Conservation (phyloP, 768 basidiomycete species). For the Leccinum arenicola region DNA sequence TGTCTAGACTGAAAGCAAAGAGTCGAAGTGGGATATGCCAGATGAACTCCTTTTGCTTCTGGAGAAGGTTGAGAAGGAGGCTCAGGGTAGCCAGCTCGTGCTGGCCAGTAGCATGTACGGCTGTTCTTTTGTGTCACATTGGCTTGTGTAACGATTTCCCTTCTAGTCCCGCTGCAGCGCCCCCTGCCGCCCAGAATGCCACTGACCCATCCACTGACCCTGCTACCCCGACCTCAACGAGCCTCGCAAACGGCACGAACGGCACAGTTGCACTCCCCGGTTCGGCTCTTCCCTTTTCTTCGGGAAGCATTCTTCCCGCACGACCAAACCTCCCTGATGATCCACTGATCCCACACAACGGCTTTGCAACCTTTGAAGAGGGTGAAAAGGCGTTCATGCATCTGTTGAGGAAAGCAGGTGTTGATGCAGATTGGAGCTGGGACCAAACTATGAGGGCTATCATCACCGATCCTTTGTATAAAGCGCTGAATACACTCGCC, state of each 20-base stretch:
- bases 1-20: slow-evolving; percentile 74
- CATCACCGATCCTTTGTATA: slow-evolving; percentile 97
- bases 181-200: slow-evolving; percentile 42
- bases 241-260: slow-evolving; percentile 47
- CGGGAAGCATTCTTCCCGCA: slow-evolving; percentile 61
- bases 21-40: slow-evolving; percentile 98
- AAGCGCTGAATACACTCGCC: slow-evolving; percentile 86
- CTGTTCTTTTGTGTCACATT: not conserved
- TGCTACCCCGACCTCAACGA: slow-evolving; percentile 35
- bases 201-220: slow-evolving; percentile 43
- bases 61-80: slow-evolving; percentile 82
- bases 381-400: slow-evolving; percentile 94
- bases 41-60: slow-evolving; percentile 84
- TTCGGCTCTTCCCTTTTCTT: slow-evolving; percentile 61
- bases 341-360: slow-evolving; percentile 86
- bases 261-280: slow-evolving; percentile 45
- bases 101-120: slow-evolving; percentile 30
- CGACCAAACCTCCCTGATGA: slow-evolving; percentile 83
- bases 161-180: slow-evolving; percentile 34
- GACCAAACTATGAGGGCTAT: slow-evolving; percentile 97
- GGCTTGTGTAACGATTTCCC: slow-evolving; percentile 5
- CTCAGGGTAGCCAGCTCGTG: slow-evolving; percentile 38
- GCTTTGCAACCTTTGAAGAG: slow-evolving; percentile 82
- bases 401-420: slow-evolving; percentile 83
- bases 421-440: slow-evolving; percentile 95